Percentiles rank a stretch among this genome's conserved stretches.
Conservation (phyloP, 163 green algal species). For the Botryococcus braunii region DNA sequence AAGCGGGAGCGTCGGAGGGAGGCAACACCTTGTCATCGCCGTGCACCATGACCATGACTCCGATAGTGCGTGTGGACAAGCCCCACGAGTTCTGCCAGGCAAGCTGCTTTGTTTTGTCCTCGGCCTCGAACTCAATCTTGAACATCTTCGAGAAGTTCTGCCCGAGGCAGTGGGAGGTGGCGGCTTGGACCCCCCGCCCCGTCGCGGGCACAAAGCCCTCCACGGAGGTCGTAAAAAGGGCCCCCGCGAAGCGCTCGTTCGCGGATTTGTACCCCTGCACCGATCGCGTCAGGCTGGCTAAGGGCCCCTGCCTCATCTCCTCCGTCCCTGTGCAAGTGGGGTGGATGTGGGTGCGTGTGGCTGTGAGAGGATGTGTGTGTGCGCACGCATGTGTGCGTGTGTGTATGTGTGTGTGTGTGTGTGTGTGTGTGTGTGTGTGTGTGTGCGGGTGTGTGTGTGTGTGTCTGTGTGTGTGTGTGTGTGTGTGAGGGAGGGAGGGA, state of each 20-base stretch:
- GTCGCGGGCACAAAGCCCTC: conserved; percentile 90
- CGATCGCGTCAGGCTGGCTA: too few species aligned
- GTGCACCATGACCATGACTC: conserved; percentile 98
- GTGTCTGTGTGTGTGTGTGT: too few species aligned
- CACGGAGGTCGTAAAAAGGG: conserved; percentile 91
- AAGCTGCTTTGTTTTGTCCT: conserved; percentile 54
- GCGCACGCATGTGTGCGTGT: too few species aligned
- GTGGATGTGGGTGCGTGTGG: background rate
- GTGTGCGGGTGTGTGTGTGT: too few species aligned
- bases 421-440: too few species aligned
- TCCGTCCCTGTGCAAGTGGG: background rate
- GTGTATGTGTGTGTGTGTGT: too few species aligned
- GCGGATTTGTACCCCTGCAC: conserved; percentile 76
- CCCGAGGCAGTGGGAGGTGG: conserved; percentile 90
- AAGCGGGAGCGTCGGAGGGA: too few species aligned
- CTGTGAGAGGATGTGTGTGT: too few species aligned
- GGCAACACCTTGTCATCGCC: conserved; percentile 87
- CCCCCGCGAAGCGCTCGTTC: conserved; percentile 97
- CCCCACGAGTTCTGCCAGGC: conserved; percentile 97
- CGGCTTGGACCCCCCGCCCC: conserved; percentile 86
- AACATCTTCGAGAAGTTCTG: conserved; percentile 99
- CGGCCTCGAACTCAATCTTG: conserved; percentile 76
- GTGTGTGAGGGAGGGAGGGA: too few species aligned
- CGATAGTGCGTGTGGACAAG: conserved; percentile 90
- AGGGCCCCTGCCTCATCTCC: too few species aligned